Base-by-base conservation (phyloP, 2,329 filamentous ascomycete species). In the Colletotrichum sidae region DNA sequence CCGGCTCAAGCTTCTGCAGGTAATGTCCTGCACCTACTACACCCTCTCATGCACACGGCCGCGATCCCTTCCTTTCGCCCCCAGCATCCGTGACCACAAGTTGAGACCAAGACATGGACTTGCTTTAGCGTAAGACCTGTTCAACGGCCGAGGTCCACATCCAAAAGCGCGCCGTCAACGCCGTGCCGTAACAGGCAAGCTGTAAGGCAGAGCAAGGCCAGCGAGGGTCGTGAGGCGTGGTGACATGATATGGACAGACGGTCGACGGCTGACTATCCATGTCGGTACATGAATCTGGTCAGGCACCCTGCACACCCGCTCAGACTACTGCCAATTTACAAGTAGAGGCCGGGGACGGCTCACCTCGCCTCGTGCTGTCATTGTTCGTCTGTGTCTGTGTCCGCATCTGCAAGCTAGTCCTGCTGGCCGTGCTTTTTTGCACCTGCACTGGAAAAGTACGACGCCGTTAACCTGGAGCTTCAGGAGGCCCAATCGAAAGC, bases 291-390 rank as follows among this genome's bases (percentile, higher is more conserved):
- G 11, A 51, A 67, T 44, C 38, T 42, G 44, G 33, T 65, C 60
- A 64, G 60, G 60, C 60, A 65, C 64, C 64, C 60, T 67, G 54
- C 64, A 65, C 64, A 65, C 47, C 58, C 63, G 58, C 52, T 47
- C 47, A 34, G 15, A 62, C 11, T 39, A 41, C 41, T 34, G 33
- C 52, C 33, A 63, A 66, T 62, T 34, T 51, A 47, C 49, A 53
- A 15, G 47, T 39, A n/a, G 63, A 10, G 39, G 46, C 12, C 17
- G 41, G 35, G 35, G n/a, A 15, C 52, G 35, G 12, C n/a, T 17
- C 12, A 12, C 17, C 35, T 60, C 53, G 41, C 39, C 54, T 58
- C 55, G 47, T 49, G 55, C 49, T 45, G 42, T 49, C 42, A 44
- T 13, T 35, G 33, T 42, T 55, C 42, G 25, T 25, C 25, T 25